Base-by-base conservation (phyloP, 106 monocot genomes). In the Acorus gramineus region DNA sequence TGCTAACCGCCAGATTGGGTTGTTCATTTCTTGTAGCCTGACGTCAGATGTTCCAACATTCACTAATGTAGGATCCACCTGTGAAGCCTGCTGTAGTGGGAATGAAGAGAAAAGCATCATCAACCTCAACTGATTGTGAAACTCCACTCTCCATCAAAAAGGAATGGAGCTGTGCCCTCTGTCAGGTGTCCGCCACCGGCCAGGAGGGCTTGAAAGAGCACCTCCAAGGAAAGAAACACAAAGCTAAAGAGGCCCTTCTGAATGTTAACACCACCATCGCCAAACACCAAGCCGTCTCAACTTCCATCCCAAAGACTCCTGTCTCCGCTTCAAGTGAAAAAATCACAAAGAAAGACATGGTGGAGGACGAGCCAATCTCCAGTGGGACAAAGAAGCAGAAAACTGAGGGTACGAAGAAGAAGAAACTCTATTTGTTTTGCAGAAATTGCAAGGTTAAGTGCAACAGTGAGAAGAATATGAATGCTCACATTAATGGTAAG, bases 221-320 rank as follows among this genome's bases (percentile, higher is more conserved):
- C 66, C 49, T 71, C 2, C 53, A 66, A 11, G 77, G 77, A 5
- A 77, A 62, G 46, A 77, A 71, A 47, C 77, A 77, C 55, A 77
- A 59, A 42, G 8, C 59, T 42, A 49, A 14, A 50, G 42, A 69
- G 43, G 69, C 58, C 28, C 10, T 14, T 8, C 52, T 59, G 42
- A 57, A 45, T 42, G 11, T n/a, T 3, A 69, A 59, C 6, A 49
- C 57, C 42, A 7, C 14, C 57, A 11, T 52, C 42, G 10, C 45
- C 49, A 52, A 59, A 58, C 5, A n/a, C 13, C n/a, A 9, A n/a
- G 14, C 6, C 14, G 0, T 5, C 57, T 11, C 57, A 9, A 13
- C 14, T 14, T 58, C 14, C 5, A 8, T 14, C 6, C 8, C 8
- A 58, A 47, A 11, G 8, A 9, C 11, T 7, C 12, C 46, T 48